Base-by-base conservation (phyloP, 2,329 filamentous ascomycete genomes). In the Paraconiothyrium brasiliense region DNA sequence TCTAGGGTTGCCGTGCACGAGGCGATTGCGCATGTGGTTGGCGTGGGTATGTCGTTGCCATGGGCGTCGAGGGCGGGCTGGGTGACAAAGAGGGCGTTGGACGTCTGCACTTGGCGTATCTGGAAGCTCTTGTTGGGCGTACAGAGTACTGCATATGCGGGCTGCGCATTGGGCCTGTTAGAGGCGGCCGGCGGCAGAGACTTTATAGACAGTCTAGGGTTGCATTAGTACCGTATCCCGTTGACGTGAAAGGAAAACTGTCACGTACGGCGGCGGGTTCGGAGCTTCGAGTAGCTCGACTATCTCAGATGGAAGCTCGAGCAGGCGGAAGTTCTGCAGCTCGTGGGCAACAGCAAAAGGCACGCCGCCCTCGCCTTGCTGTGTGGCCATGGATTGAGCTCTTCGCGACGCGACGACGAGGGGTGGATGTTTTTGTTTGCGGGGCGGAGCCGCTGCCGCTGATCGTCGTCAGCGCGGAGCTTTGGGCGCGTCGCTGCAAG, bases 21-120 rank as follows among this genome's bases (percentile, higher is more conserved):
- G 30, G 83, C 80, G 63, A 84, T 77, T 58, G 80, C 81, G 63
- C 78, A 70, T 52, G 81, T 72, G 50, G 73, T 76, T 35, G 75
- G 68, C 41, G 68, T 60, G n/a, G 71, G 68, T 52, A 68, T 72
- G 41, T 73, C 68, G 74, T 74, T 72, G 72, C 68, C 71, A 70
- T 75, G 75, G 65, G 74, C 72, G 24, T 76, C 70, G 59, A 80
- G 81, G 4, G 62, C 60, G 46, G 83, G 82, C 54, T 78, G 78
- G 27, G 86, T 78, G 41, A 89, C 71, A 74, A 86, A 86, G 59
- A 90, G 80, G 39, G 85, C 87, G 67, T 90, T 90, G 30, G 87
- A 89, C 16, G 87, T 89, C 67, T 88, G 87, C 56, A 90, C 87
- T 74, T 90, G 87, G 67, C 87, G 86, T 55, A 90, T 77, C 61